These are phyloP conservation scores for Suillus subaureus DNA, from an alignment of 768 basidiomycete genomes.

Conservation along the genomic window DNA sequence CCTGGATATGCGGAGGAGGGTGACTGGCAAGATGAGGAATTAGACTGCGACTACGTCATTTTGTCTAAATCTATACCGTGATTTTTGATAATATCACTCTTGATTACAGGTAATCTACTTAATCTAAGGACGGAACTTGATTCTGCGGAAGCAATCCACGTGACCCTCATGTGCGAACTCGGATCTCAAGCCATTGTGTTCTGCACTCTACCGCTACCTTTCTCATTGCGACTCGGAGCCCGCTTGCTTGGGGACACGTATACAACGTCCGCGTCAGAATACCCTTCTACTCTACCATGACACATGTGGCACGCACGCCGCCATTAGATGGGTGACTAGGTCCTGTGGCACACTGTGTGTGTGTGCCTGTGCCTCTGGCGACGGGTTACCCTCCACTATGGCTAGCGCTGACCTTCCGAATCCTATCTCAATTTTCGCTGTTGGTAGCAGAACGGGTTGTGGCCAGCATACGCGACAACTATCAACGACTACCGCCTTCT, in stretches of 20 bases:
- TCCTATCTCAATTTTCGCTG: not conserved
- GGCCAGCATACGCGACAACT: not conserved
- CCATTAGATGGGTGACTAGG: not conserved
- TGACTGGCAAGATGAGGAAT: slow-evolving; percentile 28
- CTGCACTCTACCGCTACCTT: not conserved
- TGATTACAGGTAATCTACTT: not conserved
- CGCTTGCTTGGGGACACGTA: not conserved
- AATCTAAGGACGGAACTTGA: not conserved
- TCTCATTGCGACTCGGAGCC: not conserved
- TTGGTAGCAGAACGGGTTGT: not conserved
- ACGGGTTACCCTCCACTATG: not conserved
- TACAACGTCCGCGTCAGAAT: not conserved
- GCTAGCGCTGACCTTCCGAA: not conserved
- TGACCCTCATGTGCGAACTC: not conserved
- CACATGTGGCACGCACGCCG: not conserved
- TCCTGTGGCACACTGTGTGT: not conserved
- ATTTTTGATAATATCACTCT: not conserved
- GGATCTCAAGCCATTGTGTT: not conserved
- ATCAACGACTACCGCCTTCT: not conserved
- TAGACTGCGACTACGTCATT: slow-evolving; percentile 40
- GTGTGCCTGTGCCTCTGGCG: not conserved
- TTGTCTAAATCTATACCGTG: slow-evolving; percentile 34
- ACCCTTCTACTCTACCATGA: not conserved
- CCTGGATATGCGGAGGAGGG: slow-evolving; percentile 42
- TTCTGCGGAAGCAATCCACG: not conserved